Evolutionary conservation across 148 eudicot species (phyloP), one percentile per base, ranked within the genome.

Genomic region (Suaeda aralocaspica): DNA sequence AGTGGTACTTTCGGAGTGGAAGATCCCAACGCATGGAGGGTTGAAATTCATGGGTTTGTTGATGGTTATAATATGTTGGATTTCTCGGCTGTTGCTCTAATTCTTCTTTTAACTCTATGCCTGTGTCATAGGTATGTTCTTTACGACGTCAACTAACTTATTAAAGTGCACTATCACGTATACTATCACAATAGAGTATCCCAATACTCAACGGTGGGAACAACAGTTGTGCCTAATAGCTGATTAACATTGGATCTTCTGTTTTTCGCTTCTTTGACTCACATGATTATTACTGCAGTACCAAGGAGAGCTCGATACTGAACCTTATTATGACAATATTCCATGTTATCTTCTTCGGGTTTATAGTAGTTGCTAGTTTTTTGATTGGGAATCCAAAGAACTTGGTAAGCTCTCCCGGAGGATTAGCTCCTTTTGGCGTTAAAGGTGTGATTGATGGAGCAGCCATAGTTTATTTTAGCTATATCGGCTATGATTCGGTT

Each of bases 391-490:
- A 56, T 53, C 58, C 66, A 18, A 80, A 88, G 70, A 90, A 90
- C 76, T 75, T 90, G 51, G 82, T 83, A 69, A 78, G 80, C 75
- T 68, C 81, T 55, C 86, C 92, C 19, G 85, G 78, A 66, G 96
- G 92, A 18, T 52, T 88, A 29, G 79, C 88, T 49, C 98, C 98
- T 3, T 88, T 68, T 63, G 98, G 98, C 48, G 82, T 80, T 26
- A 84, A 77, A 66, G 94, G 98, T 24, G 84, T 88, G 29, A 72
- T 92, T 59, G 84, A 92, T 78, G 98, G 94, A 34, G 91, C 98
- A 49, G 93, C 98, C 34, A 78, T 76, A 28, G 91, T 92, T 16
- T 92, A 86, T 77, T 84, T 92, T 61, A 85, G 96, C 81, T 92
- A 83, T 70, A 86, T 90, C 18, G 96, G 96, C 22, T 92, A 86